phyloP scores from a whole-genome alignment of 2,329 filamentous ascomycete genomes.

The Cercospora citrullina region DNA sequence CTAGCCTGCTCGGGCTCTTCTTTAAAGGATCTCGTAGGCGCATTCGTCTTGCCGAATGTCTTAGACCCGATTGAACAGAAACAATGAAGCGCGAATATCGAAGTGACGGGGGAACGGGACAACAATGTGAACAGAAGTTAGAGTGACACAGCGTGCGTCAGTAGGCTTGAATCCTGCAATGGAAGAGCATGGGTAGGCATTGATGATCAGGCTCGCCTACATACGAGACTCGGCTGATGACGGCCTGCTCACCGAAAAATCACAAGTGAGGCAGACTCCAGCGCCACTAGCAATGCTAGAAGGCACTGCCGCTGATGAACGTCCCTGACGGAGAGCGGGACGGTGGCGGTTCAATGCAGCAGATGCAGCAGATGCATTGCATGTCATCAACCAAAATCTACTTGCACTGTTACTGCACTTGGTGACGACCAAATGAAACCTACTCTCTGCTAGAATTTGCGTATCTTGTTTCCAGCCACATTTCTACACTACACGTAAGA shows the following conservation, averaged over 20 bases:
- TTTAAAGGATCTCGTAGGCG: background rate
- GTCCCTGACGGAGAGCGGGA: too few relatives aligned
- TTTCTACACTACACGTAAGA: background rate
- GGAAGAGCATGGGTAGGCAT: too few relatives aligned
- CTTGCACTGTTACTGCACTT: background rate
- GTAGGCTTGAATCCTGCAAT: background rate
- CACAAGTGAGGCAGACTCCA: background rate
- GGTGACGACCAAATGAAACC: background rate
- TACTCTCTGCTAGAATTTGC: background rate
- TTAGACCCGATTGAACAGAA: background rate
- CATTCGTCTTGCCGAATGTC: background rate
- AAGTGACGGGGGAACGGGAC: background rate
- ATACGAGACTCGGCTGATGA: too few relatives aligned
- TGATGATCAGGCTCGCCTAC: too few relatives aligned
- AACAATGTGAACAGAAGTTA: background rate
- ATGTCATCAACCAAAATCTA: background rate
- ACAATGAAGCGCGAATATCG: background rate
- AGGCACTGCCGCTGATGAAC: too few relatives aligned
- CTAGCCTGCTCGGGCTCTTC: background rate
- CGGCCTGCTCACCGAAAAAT: too few relatives aligned
- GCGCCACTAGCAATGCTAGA: too few relatives aligned
- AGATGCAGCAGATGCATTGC: too few relatives aligned
- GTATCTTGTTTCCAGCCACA: background rate
- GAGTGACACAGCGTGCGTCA: background rate
- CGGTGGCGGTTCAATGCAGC: too few relatives aligned